Percentiles rank a stretch among this genome's conserved stretches.
phyloP scores from a whole-genome alignment of 371 early-diverging fungal species.

The Mortierella sp. region DNA sequence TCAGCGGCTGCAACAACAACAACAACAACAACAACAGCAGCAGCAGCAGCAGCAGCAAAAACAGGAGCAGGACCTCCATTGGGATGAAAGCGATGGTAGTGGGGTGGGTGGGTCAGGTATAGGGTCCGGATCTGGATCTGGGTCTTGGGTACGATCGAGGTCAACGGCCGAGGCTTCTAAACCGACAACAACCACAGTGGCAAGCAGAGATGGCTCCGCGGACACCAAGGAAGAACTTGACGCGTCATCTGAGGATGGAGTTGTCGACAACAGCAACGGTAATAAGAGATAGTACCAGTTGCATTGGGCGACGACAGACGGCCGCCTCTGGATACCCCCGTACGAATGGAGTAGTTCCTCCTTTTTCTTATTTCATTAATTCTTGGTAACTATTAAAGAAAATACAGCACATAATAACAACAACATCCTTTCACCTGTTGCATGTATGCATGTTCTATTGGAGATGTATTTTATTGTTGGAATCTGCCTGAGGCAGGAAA shows the following conservation, averaged over 20 bases:
- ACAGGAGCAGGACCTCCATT: background rate
- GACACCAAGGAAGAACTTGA: background rate
- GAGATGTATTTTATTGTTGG: too few species aligned
- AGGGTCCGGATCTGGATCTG: background rate
- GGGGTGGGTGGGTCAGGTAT: background rate
- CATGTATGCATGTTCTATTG: too few species aligned
- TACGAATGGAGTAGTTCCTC: too few species aligned
- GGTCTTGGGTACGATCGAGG: background rate
- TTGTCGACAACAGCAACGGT: too few species aligned
- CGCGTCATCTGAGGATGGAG: background rate
- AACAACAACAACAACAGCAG: slow-evolving; percentile 7
- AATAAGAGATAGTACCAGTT: background rate
- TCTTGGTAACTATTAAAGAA: too few species aligned
- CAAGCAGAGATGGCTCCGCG: background rate
- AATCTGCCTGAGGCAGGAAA: too few species aligned
- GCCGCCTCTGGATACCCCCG: background rate
- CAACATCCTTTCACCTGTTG: too few species aligned
- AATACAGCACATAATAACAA: too few species aligned
- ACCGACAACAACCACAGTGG: background rate
- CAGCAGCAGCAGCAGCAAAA: slow-evolving; percentile 6
- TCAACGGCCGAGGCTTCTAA: too few species aligned
- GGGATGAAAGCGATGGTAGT: background rate
- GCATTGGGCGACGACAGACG: background rate
- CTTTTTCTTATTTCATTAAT: too few species aligned
- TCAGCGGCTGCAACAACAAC: slow-evolving; percentile 3